Conservation (phyloP, 129 eudicot genomes). For the Cynara cardunculus region DNA sequence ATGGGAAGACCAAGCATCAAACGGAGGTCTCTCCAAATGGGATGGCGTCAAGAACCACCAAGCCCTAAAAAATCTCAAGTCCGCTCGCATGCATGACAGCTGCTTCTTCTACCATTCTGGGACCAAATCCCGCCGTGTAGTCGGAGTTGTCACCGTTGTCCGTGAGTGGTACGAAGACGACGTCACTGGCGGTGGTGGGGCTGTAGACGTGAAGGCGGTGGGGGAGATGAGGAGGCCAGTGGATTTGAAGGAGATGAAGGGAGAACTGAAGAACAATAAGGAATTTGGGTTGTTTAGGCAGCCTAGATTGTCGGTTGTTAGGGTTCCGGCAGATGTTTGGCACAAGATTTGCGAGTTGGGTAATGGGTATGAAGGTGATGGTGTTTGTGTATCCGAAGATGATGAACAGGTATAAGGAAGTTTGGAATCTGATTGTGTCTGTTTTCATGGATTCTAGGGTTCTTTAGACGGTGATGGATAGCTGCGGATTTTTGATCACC, state of each 20-base stretch:
- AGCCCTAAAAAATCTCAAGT: constrained; percentile 66
- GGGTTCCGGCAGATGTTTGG: constrained; percentile 70
- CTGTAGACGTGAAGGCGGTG: constrained; percentile 75
- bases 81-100: constrained; percentile 47
- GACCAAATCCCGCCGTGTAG: constrained; percentile 51
- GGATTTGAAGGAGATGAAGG: constrained; percentile 85
- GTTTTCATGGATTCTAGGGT: neutral
- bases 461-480: neutral
- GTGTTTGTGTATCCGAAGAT: constrained; percentile 16
- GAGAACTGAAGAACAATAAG: constrained; percentile 31
- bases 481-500: neutral
- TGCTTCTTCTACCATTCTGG: constrained; percentile 98
- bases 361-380: constrained; percentile 66
- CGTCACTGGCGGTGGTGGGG: constrained; percentile 34
- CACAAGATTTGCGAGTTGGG: constrained; percentile 70
- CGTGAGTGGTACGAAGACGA: constrained; percentile 70
- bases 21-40: constrained; percentile 72
- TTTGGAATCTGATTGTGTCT: neutral
- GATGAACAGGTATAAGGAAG: neutral
- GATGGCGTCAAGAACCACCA: constrained; percentile 97
- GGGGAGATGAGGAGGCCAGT: constrained; percentile 83
- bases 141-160: constrained; percentile 75
- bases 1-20: constrained; percentile 86
- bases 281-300: constrained; percentile 76
- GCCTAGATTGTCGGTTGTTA: constrained; percentile 89